These are phyloP conservation scores for Beauveria brongniartii DNA, from an alignment of 2,329 filamentous ascomycete genomes.

Conservation along the genomic window DNA sequence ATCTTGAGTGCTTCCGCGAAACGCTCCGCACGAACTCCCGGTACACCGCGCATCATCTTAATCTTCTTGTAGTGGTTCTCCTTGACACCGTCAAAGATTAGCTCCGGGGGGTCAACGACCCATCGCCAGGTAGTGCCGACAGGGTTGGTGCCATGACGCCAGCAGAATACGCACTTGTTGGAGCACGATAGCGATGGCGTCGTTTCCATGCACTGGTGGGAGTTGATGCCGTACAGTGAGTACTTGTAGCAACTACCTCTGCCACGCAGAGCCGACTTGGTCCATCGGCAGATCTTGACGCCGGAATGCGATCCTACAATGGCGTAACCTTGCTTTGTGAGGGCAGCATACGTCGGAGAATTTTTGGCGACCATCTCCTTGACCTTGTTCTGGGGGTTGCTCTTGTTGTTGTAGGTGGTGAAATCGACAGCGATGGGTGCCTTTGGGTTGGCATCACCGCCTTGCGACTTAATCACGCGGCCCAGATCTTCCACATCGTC, in stretches of 20 bases:
- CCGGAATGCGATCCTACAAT: constrained; percentile 94
- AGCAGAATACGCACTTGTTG: constrained; percentile 99
- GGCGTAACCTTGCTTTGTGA: constrained; percentile 94
- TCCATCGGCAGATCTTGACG: constrained; percentile 98
- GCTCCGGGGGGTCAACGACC: constrained; percentile 82
- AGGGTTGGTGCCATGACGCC: constrained; percentile 94
- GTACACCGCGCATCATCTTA: constrained; percentile 91
- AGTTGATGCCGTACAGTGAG: constrained; percentile 94
- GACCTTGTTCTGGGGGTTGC: constrained; percentile 33
- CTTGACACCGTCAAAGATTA: constrained; percentile 87
- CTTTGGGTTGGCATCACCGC: constrained; percentile 25
- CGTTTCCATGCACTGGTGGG: constrained; percentile 97
- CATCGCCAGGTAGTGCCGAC: constrained; percentile 96
- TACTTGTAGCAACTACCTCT: constrained; percentile 96
- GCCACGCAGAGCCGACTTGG: constrained; percentile 88
- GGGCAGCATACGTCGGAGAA: constrained; percentile 78
- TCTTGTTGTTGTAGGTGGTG: constrained; percentile 57
- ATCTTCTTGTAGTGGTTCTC: constrained; percentile 94
- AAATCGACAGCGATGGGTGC: constrained; percentile 74
- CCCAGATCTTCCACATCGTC: constrained; percentile 83
- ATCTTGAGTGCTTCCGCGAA: constrained; percentile 92
- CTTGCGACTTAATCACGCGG: constrained; percentile 47
- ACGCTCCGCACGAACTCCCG: constrained; percentile 82
- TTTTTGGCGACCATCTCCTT: constrained; percentile 94
- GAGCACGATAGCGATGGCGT: constrained; percentile 92